Evolutionary conservation across 2,329 filamentous ascomycete species (phyloP), one percentile per base, ranked within the genome.

Genomic region (Aspergillus sp.): DNA sequence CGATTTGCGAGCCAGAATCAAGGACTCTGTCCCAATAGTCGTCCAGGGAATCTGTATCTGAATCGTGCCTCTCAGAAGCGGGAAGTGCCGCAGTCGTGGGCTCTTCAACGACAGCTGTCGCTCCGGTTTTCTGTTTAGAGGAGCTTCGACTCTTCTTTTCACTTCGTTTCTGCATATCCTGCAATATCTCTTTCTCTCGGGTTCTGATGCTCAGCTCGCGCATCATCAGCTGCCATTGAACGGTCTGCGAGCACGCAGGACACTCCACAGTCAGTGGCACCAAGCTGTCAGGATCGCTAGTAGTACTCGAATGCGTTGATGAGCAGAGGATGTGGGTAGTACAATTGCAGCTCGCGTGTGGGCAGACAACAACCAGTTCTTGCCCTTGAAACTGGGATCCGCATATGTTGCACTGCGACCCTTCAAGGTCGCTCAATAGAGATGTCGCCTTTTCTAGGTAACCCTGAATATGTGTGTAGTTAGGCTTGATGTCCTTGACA

Each of bases 211-310:
- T 95, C 68, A 96, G 77, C 73, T 96, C 93, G 72, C 88, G 93
- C 80, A 96, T 90, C 78, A 97, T 86, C 52, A 90, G 85, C 0
- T 83, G 81, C 94, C 94, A 98, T 54, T 82, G 74, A 2, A 93
- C 78, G 4, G 81, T 76, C 0, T 81, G 80, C 1, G 82, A 77
- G 72, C 94, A 98, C 22, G 79, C 79, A 0, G 92, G 92, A 77
- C 94, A 98, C 2, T 70, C 76, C 2, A 92, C 93, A 38, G 82
- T 73, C 1, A 85, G 81, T 0, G 94, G 94, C 1, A 96, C 71
- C 1, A 96, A 69, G 1, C 73, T 74, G 17, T 74, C 68, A 23
- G 70, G 57, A 13, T 72, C 66, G 5, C 71, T 68, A 38, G 80
- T 74, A 3, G 80, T 76, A 3, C 78, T 76, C 0, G 87, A 73